Conservation (phyloP, 176 grass and related monocot genomes). For the Cenchrus fungigraminus region DNA sequence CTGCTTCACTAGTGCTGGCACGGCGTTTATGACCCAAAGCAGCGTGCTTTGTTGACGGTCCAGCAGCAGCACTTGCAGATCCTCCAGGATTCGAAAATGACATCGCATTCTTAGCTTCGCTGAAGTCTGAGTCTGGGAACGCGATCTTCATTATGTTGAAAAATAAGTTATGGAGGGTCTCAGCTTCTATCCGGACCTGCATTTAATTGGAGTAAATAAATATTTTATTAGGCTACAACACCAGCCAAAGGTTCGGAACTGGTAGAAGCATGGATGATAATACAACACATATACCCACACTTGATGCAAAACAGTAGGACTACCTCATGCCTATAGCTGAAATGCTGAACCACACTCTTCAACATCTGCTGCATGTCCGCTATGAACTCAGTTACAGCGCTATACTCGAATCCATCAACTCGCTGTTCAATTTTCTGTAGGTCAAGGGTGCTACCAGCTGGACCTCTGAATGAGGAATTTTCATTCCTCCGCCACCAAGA, state of each 20-base stretch:
- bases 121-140: conserved; percentile 94
- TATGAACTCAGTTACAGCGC: conserved; percentile 79
- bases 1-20: conserved; percentile 33
- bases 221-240: background rate
- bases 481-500: conserved; percentile 93
- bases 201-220: conserved; percentile 26
- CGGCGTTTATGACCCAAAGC: conserved; percentile 51
- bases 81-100: conserved; percentile 64
- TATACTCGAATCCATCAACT: conserved; percentile 85
- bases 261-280: background rate
- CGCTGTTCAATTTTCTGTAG: conserved; percentile 85
- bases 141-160: conserved; percentile 99
- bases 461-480: conserved; percentile 65
- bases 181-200: conserved; percentile 81
- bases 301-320: background rate
- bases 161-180: conserved; percentile 81
- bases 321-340: conserved; percentile 77
- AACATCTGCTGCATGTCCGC: conserved; percentile 88
- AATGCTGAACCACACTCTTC: conserved; percentile 85
- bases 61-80: conserved; percentile 33
- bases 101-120: conserved; percentile 60
- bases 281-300: background rate
- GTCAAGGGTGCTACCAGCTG: conserved; percentile 62
- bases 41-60: conserved; percentile 47
- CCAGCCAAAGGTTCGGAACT: background rate